phyloP scores from a whole-genome alignment of 2,329 filamentous ascomycete genomes.

The Spiromastix sp. region DNA sequence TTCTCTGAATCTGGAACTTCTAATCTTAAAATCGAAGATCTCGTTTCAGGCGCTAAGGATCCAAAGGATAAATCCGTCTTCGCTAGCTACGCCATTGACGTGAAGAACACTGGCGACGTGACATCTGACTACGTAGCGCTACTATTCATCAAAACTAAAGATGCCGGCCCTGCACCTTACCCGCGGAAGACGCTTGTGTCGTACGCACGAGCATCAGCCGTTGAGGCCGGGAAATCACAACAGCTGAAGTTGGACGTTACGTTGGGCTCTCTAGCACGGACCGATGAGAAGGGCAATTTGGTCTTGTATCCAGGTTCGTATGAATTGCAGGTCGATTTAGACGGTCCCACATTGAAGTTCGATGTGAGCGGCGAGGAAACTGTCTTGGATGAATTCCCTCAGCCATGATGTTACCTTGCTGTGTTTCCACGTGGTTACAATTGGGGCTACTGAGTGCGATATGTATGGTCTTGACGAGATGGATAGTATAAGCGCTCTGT shows the following conservation, averaged over 20 bases:
- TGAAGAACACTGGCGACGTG: constrained; percentile 19
- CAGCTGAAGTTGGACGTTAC: constrained; percentile 19
- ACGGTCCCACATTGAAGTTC: constrained; percentile 13
- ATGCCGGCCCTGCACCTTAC: constrained; percentile 20
- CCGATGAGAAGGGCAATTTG: constrained; percentile 20
- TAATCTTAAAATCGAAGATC: too few relatives aligned
- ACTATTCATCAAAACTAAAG: constrained; percentile 19
- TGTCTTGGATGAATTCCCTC: constrained; percentile 18
- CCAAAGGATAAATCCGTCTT: too few relatives aligned
- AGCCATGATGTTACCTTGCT: too few relatives aligned
- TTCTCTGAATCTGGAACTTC: too few relatives aligned
- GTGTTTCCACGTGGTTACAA: too few relatives aligned
- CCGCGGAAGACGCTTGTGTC: constrained; percentile 22
- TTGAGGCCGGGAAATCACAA: constrained; percentile 12
- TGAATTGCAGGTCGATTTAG: constrained; percentile 21
- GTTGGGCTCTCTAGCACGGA: constrained; percentile 21
- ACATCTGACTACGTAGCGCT: constrained; percentile 24
- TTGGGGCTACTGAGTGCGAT: too few relatives aligned
- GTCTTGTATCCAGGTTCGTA: constrained; percentile 27
- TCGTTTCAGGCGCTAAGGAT: too few relatives aligned
- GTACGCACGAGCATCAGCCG: constrained; percentile 15
- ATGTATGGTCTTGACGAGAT: too few relatives aligned
- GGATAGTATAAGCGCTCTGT: too few relatives aligned
- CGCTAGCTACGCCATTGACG: too few relatives aligned
- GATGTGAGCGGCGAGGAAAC: constrained; percentile 12